These are phyloP conservation scores for Coemansia sp. DNA, from an alignment of 192 early-diverging fungal species.

Conservation along the genomic window DNA sequence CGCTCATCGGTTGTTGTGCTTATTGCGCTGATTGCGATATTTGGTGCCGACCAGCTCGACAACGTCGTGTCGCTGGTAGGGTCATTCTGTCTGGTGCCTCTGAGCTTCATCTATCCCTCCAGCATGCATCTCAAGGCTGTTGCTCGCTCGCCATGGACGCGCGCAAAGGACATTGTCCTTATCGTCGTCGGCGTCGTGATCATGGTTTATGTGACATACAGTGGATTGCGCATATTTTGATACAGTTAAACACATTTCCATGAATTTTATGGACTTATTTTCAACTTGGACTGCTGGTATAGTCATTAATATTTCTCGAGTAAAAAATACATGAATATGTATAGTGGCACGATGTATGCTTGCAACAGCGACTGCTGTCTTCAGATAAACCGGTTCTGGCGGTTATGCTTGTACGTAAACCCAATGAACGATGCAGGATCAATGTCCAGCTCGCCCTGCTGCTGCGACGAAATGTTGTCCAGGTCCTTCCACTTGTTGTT, in stretches of 20 bases:
- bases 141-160: constrained; percentile 50
- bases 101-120: constrained; percentile 86
- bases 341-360: neutral
- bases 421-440: constrained; percentile 81
- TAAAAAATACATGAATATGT: neutral
- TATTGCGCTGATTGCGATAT: constrained; percentile 76
- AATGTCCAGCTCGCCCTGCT: constrained; percentile 54
- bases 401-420: constrained; percentile 69
- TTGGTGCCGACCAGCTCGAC: constrained; percentile 78
- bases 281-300: no score
- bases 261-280: no score
- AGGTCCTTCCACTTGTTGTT: constrained; percentile 56
- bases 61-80: constrained; percentile 85
- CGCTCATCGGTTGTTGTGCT: constrained; percentile 62
- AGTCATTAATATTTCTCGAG: no score
- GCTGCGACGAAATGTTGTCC: constrained; percentile 20
- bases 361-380: neutral
- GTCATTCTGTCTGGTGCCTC: constrained; percentile 73
- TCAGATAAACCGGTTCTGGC: constrained; percentile 39
- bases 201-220: constrained; percentile 80
- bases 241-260: no score
- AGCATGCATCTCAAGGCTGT: constrained; percentile 79
- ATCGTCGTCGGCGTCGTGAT: constrained; percentile 71
- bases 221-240: no score
- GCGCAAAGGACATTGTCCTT: constrained; percentile 61